Evolutionary conservation across 257 asterid species (phyloP).

Genomic region (Anisodus acutangulus): DNA sequence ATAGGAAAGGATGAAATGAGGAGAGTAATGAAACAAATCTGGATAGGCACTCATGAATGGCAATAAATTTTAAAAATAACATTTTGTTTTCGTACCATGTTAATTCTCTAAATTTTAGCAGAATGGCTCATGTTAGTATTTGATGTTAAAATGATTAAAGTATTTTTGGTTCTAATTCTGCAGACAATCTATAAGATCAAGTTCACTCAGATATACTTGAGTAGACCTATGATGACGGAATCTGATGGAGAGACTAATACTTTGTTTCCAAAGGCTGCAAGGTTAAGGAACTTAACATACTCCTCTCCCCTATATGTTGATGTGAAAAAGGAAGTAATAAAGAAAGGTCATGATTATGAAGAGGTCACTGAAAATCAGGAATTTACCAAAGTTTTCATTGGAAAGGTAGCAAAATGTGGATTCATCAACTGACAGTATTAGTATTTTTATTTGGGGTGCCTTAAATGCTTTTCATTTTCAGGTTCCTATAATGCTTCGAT

Average conservation of each 20-base stretch:
- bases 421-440: background rate
- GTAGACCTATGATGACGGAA: conserved; percentile 99
- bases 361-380: conserved; percentile 98
- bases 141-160: background rate
- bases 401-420: conserved; percentile 62
- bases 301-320: conserved; percentile 97
- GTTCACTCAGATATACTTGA: conserved; percentile 92
- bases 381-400: conserved; percentile 92
- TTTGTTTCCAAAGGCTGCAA: conserved; percentile 98
- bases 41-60: background rate
- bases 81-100: background rate
- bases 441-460: background rate
- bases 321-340: conserved; percentile 81
- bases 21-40: background rate
- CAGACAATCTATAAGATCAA: conserved; percentile 90
- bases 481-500: conserved; percentile 98
- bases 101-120: background rate
- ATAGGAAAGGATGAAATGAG: background rate
- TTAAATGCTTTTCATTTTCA: conserved; percentile 28
- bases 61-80: background rate
- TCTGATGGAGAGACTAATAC: conserved; percentile 99
- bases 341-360: conserved; percentile 96
- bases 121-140: background rate
- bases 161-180: conserved; percentile 35
- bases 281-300: conserved; percentile 91